Conservation (phyloP, 768 basidiomycete genomes). For the Strobilomyces dryophilus region DNA sequence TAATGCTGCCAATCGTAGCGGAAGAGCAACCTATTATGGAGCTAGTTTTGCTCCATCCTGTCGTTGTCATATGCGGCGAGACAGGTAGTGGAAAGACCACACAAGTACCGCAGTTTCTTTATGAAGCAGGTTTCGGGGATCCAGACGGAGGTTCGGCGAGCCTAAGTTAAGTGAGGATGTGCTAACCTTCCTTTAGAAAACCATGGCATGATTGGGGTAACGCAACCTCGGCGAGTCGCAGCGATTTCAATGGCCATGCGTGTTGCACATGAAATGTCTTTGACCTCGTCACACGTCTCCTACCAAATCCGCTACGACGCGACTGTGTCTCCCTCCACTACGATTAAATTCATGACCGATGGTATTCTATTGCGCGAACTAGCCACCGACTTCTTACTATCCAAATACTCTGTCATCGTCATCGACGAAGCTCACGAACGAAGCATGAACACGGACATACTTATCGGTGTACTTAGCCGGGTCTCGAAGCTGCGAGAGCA, state of each 20-base stretch:
- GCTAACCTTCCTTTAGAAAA: constrained; percentile 56
- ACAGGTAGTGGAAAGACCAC: constrained; percentile 99
- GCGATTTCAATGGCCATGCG: constrained; percentile 95
- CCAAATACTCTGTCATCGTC: constrained; percentile 89
- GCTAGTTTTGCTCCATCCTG: constrained; percentile 78
- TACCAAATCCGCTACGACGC: constrained; percentile 98
- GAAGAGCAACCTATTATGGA: constrained; percentile 97
- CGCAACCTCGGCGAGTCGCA: constrained; percentile 95
- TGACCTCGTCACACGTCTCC: constrained; percentile 78
- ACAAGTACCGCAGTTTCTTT: constrained; percentile 97
- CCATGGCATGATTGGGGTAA: constrained; percentile 96
- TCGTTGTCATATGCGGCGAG: constrained; percentile 75
- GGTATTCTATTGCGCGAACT: constrained; percentile 94
- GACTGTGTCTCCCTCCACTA: constrained; percentile 83
- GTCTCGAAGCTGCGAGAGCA: constrained; percentile 87
- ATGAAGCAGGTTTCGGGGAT: constrained; percentile 91
- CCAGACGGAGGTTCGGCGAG: constrained; percentile 63
- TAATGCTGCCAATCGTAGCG: constrained; percentile 82
- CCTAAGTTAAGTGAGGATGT: not conserved
- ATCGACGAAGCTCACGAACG: constrained; percentile 98
- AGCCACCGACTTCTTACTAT: constrained; percentile 89
- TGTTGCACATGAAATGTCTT: constrained; percentile 88
- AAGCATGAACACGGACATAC: constrained; percentile 96
- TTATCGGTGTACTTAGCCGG: constrained; percentile 94
- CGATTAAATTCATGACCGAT: constrained; percentile 99